A percentile compares a stretch with the other conserved stretches of the same genome.
Conservation (phyloP, 352 stramenopile genomes). For the Lagenidium sp. region DNA sequence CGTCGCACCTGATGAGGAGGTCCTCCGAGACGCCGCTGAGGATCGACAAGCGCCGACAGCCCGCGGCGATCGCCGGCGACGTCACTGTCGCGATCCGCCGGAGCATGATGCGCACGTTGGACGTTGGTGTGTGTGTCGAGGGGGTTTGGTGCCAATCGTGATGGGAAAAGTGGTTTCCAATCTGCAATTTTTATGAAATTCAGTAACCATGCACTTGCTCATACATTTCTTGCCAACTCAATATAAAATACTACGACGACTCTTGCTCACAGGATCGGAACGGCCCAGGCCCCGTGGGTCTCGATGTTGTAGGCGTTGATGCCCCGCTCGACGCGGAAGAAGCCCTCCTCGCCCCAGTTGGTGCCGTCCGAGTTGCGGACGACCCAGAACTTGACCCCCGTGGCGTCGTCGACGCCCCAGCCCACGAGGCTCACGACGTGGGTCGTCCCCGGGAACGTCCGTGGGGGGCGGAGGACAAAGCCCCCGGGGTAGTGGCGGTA, state of each 20-base stretch:
- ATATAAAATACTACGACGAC: too few relatives aligned
- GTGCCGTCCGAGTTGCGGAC: slow-evolving; percentile 90
- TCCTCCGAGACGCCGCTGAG: slow-evolving; percentile 72
- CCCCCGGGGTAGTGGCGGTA: slow-evolving; percentile 88
- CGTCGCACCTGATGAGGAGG: slow-evolving; percentile 48
- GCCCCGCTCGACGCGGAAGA: slow-evolving; percentile 61
- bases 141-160: too few relatives aligned
- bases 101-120: too few relatives aligned
- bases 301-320: slow-evolving; percentile 79
- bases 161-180: too few relatives aligned
- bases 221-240: too few relatives aligned
- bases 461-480: slow-evolving; percentile 85
- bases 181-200: too few relatives aligned
- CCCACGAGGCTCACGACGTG: slow-evolving; percentile 95
- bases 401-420: slow-evolving; percentile 85
- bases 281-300: slow-evolving; percentile 57
- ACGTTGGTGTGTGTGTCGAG: too few relatives aligned
- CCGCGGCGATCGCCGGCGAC: neutral
- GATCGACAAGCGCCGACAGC: slow-evolving; percentile 38
- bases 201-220: too few relatives aligned
- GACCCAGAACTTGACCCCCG: slow-evolving; percentile 93
- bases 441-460: slow-evolving; percentile 56
- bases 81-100: too few relatives aligned
- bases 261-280: slow-evolving; percentile 39
- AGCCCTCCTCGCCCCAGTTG: slow-evolving; percentile 65